Percentiles rank a stretch among this genome's conserved stretches.
phyloP scores from a whole-genome alignment of 2,329 filamentous ascomycete genomes.

The Ceratocystis ficicola region DNA sequence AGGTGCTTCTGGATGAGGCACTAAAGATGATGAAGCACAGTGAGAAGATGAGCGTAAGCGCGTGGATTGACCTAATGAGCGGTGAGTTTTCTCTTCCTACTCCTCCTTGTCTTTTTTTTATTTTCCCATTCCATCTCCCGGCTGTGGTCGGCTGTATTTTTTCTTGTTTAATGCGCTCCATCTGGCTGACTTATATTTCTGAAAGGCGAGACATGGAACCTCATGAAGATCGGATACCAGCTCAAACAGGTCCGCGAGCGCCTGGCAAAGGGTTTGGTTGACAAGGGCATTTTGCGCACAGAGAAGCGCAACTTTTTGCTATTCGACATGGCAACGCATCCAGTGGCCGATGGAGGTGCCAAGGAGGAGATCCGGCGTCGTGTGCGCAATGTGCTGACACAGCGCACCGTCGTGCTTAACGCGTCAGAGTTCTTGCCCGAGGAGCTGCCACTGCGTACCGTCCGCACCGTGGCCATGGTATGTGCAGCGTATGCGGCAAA shows the following conservation, averaged over 20 bases:
- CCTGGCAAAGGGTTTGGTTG: constrained; percentile 89
- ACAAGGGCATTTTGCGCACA: constrained; percentile 95
- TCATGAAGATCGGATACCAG: constrained; percentile 99
- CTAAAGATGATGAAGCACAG: constrained; percentile 99
- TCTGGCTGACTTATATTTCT: not conserved
- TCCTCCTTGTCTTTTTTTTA: not conserved
- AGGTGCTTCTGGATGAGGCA: constrained; percentile 92
- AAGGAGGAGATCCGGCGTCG: constrained; percentile 94
- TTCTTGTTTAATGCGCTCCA: not conserved
- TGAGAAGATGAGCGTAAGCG: constrained; percentile 99
- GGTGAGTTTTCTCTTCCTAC: constrained; percentile 44
- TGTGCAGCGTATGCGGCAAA: constrained; percentile 97
- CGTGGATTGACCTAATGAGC: constrained; percentile 98
- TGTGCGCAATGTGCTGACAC: constrained; percentile 83
- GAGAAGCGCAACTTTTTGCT: constrained; percentile 99
- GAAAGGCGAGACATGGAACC: constrained; percentile 93
- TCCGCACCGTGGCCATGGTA: constrained; percentile 88
- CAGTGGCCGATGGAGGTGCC: constrained; percentile 86
- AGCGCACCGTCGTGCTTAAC: constrained; percentile 83
- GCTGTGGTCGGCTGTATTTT: not conserved
- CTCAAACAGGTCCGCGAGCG: constrained; percentile 98
- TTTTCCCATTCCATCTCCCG: not conserved
- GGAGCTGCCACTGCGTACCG: constrained; percentile 83
- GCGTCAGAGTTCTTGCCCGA: constrained; percentile 82
- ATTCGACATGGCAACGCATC: constrained; percentile 99